phyloP scores from a whole-genome alignment of 2,329 filamentous ascomycete species.

The Hypoxylon sp. region DNA sequence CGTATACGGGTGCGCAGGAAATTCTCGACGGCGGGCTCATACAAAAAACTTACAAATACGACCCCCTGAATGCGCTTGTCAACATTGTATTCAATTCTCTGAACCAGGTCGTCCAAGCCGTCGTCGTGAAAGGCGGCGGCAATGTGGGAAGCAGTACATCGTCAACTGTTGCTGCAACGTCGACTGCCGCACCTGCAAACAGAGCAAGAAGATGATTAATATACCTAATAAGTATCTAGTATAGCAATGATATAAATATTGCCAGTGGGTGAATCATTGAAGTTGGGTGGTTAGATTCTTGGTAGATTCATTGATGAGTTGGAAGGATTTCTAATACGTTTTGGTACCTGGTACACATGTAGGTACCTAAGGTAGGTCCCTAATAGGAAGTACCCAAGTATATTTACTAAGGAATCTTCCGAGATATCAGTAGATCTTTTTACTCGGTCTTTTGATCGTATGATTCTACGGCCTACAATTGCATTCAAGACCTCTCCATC shows the following conservation, averaged over 20 bases:
- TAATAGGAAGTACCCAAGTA: too few relatives aligned
- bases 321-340: too few relatives aligned
- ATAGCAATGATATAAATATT: background rate
- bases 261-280: background rate
- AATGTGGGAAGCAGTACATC: slow-evolving; percentile 39
- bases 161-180: slow-evolving; percentile 12
- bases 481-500: slow-evolving; percentile 41
- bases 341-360: too few relatives aligned
- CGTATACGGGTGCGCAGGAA: slow-evolving; percentile 59
- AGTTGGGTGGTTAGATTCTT: background rate
- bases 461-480: background rate
- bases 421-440: too few relatives aligned
- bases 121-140: slow-evolving; percentile 47
- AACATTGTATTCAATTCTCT: slow-evolving; percentile 66
- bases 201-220: background rate
- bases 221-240: background rate
- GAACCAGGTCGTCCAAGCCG: slow-evolving; percentile 66
- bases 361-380: too few relatives aligned
- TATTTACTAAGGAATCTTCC: too few relatives aligned
- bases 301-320: too few relatives aligned
- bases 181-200: slow-evolving; percentile 33
- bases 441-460: too few relatives aligned
- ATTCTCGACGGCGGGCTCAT: slow-evolving; percentile 54
- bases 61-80: slow-evolving; percentile 63
- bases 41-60: slow-evolving; percentile 65